A percentile compares a stretch with the other conserved stretches of the same genome.
These are phyloP conservation scores for Mortierella polycephala DNA, from an alignment of 371 early-diverging fungal genomes.

Conservation along the genomic window DNA sequence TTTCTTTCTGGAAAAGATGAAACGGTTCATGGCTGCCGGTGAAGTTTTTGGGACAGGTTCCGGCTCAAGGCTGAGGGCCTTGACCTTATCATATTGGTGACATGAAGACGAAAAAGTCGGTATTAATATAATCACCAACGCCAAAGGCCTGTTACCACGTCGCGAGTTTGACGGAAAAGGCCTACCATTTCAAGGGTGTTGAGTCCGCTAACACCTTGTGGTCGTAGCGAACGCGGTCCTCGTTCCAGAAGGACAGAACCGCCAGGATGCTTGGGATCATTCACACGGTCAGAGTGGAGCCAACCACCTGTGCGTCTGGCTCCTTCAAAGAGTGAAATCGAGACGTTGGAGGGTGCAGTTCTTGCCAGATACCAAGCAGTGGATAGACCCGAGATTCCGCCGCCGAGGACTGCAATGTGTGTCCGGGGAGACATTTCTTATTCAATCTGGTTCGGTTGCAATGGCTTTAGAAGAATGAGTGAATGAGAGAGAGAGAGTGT, in stretches of 20 bases:
- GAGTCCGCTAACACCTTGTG: slow-evolving; percentile 76
- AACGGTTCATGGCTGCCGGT: slow-evolving; percentile 84
- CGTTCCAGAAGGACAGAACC: slow-evolving; percentile 77
- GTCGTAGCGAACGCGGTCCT: slow-evolving; percentile 91
- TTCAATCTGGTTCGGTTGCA: no score
- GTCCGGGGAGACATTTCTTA: slow-evolving; percentile 38
- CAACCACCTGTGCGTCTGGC: slow-evolving; percentile 87
- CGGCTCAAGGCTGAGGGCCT: slow-evolving; percentile 66
- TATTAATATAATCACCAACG: neutral
- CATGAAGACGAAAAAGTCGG: neutral
- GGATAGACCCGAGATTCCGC: slow-evolving; percentile 93
- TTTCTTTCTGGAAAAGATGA: slow-evolving; percentile 75
- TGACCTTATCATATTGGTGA: slow-evolving; percentile 62
- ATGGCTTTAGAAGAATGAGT: no score
- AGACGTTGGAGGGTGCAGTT: slow-evolving; percentile 59
- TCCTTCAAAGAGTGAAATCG: slow-evolving; percentile 80
- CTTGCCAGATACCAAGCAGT: slow-evolving; percentile 85
- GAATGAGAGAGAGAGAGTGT: no score
- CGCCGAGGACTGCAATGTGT: slow-evolving; percentile 83
- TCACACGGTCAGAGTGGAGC: slow-evolving; percentile 74
- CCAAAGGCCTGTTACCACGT: neutral
- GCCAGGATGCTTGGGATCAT: slow-evolving; percentile 35
- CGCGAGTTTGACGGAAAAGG: neutral
- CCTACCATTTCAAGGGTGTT: slow-evolving; percentile 83
- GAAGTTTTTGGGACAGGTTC: slow-evolving; percentile 72